Conservation (phyloP, 805 yeast species). For the Kodamaea laetipori region DNA sequence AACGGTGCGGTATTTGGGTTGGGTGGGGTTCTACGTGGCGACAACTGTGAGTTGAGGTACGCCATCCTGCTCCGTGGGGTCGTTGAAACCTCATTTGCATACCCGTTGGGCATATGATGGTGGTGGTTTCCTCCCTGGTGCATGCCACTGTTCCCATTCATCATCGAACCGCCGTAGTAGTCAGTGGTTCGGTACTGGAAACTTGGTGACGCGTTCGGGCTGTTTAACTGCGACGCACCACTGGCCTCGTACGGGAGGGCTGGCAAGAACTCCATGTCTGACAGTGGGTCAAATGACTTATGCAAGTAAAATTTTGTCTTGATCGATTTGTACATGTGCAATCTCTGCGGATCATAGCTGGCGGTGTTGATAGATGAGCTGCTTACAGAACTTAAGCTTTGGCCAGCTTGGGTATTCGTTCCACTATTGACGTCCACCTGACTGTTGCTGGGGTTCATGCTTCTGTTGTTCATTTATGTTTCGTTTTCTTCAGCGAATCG, state of each 20-base stretch:
- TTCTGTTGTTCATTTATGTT: slow-evolving; percentile 1
- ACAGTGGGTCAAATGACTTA: slow-evolving; percentile 70
- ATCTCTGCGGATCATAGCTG: slow-evolving; percentile 11
- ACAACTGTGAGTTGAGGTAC: slow-evolving; percentile 15
- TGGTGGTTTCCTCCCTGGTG: slow-evolving; percentile 9
- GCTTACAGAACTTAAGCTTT: background rate
- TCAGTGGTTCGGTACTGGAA: slow-evolving; percentile 15
- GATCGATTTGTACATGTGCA: slow-evolving; percentile 30
- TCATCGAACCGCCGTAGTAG: slow-evolving; percentile 7
- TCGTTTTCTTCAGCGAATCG: background rate
- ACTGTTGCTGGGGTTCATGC: slow-evolving; percentile 5
- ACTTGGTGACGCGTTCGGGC: slow-evolving; percentile 15
- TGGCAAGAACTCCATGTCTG: slow-evolving; percentile 63
- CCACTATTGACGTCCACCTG: background rate
- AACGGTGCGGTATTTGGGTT: slow-evolving; percentile 11
- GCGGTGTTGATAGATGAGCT: too few relatives aligned
- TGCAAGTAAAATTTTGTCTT: slow-evolving; percentile 58
- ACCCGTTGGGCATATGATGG: slow-evolving; percentile 4
- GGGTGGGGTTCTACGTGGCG: slow-evolving; percentile 18
- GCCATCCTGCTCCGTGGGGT: slow-evolving; percentile 21
- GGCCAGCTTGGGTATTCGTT: background rate
- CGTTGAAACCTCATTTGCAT: slow-evolving; percentile 7
- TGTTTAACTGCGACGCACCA: slow-evolving; percentile 6
- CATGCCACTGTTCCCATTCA: slow-evolving; percentile 5
- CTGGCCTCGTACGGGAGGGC: slow-evolving; percentile 20